phyloP scores from a whole-genome alignment of 2,329 filamentous ascomycete species.

The Apiospora rasikravindrae region DNA sequence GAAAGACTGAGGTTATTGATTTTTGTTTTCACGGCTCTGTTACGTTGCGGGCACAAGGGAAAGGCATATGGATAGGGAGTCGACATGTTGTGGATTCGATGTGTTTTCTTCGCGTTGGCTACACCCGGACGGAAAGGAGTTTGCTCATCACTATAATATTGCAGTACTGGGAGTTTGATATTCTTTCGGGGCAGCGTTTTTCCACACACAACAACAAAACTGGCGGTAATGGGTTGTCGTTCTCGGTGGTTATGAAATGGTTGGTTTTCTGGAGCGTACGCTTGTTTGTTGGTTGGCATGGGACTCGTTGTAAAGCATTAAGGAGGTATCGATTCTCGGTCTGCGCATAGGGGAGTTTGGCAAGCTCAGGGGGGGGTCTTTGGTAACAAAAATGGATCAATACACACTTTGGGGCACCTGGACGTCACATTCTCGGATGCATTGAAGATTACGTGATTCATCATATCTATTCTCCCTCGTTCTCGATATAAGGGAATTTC shows the following conservation, averaged over 20 bases:
- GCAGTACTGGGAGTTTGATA: constrained; percentile 12
- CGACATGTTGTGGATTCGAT: constrained; percentile 10
- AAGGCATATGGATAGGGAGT: constrained; percentile 11
- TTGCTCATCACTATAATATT: constrained; percentile 11
- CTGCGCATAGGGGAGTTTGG: constrained; percentile 8
- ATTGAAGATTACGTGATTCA: neutral
- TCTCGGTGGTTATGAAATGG: constrained; percentile 1
- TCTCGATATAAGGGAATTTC: neutral
- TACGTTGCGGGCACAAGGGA: neutral
- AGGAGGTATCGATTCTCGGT: constrained; percentile 11
- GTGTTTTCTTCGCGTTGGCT: constrained; percentile 13
- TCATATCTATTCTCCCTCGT: neutral
- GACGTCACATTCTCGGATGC: neutral
- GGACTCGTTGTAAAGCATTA: constrained; percentile 14
- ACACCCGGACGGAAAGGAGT: constrained; percentile 13
- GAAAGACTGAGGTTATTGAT: constrained; percentile 8
- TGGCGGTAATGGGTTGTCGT: constrained; percentile 18
- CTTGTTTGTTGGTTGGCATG: constrained; percentile 3
- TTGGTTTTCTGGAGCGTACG: constrained; percentile 9
- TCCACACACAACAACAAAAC: constrained; percentile 27
- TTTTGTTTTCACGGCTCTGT: constrained; percentile 6
- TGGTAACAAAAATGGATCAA: constrained; percentile 5
- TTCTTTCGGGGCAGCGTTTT: constrained; percentile 8
- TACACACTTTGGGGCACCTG: constrained; percentile 9
- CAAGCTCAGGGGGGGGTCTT: neutral